Base-by-base conservation (phyloP, 1,139 yeast species). In the Debaryomyces udenii region DNA sequence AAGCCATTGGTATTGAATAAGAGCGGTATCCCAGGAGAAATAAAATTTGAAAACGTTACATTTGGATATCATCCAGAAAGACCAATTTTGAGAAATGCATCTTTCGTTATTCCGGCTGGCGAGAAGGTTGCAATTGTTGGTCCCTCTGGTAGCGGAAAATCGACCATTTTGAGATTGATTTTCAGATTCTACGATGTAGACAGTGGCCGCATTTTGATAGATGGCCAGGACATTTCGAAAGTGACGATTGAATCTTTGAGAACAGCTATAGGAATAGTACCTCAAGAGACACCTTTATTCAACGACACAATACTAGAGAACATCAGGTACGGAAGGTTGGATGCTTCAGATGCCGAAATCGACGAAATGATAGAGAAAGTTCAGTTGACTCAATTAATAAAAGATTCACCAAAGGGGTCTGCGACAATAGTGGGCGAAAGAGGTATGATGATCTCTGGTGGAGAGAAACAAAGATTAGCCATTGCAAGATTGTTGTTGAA, bases 381-480 rank as follows among this genome's bases (percentile, higher is more conserved):
- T 1, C 83, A 86, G 55, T 72, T 93, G 43, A 79, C 80, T 44
- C 64, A 66, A 15, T 68, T 91, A 34, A 74, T 94, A 15, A 55
- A 63, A 5, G 88, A 84, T 38, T 68, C 93, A 35, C 98, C 99
- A 0, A 86, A 87, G 10, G 97, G 97, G 1, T 70, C 78, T 33
- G 70, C 84, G 27, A 93, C 99, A 0, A 73, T 87, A 41, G 99
- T 93, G n/a, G 99, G 99, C 38, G 99, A 94, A 63, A 73, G 99
- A 52, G 99, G 99, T 16, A 76, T 93, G 77, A 93, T 93, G 99
- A 90, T 93, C 36, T 89, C 97, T 9, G 99, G 99, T 10, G 99
- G 99, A 43, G 99, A 93, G 62, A 91, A 94, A 60, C 99, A 93
- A 63, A 74, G 99, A 48, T 71, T 93, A 40, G 99, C 99, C 0